These are phyloP conservation scores for Cladosporium cucumerinum DNA, from an alignment of 2,329 filamentous ascomycete species.

Conservation along the genomic window DNA sequence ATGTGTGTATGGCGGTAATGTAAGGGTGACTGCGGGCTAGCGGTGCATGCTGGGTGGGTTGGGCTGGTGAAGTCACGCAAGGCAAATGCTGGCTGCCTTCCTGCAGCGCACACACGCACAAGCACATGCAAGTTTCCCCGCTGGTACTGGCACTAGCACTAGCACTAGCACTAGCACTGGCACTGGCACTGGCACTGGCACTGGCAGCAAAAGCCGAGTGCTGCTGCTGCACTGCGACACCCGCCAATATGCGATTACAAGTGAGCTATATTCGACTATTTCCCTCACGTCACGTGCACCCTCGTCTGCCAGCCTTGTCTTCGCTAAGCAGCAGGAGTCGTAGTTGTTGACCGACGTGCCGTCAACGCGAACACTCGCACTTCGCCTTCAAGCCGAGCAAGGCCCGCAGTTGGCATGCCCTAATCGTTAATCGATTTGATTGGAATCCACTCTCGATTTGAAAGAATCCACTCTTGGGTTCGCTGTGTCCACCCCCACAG, in stretches of 20 bases:
- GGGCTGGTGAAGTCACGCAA: conserved; percentile 11
- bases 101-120: neutral
- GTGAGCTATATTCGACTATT: neutral
- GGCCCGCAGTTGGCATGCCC: neutral
- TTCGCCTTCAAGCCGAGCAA: neutral
- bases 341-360: neutral
- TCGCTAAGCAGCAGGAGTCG: neutral
- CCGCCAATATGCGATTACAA: neutral
- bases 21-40: neutral
- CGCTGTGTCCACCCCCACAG: neutral
- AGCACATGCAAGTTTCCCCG: conserved; percentile 10
- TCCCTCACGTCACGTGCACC: neutral
- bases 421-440: neutral
- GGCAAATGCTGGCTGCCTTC: neutral
- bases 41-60: neutral
- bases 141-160: no score
- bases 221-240: neutral
- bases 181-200: no score
- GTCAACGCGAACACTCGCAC: neutral
- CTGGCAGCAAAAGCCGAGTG: neutral
- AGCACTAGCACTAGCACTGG: no score
- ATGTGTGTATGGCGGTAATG: neutral
- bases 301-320: neutral
- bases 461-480: neutral
- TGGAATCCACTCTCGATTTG: neutral